phyloP scores from a whole-genome alignment of 768 basidiomycete genomes.

The Leccinum variicolor region DNA sequence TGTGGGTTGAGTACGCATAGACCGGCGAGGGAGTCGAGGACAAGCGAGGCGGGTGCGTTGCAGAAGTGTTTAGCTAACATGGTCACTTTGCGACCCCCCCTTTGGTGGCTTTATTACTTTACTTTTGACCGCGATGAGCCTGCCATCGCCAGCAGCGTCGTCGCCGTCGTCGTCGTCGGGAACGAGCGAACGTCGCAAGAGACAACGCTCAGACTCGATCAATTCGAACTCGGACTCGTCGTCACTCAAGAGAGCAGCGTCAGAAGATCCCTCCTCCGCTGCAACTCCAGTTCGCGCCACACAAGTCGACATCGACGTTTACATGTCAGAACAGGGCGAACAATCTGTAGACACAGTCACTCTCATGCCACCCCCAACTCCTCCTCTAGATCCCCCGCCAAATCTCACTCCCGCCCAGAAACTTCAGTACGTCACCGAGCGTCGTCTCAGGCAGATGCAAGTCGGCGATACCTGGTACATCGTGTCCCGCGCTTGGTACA shows the following conservation, averaged over 20 bases:
- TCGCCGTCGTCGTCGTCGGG: constrained; percentile 32
- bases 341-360: constrained; percentile 18
- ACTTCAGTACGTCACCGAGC: constrained; percentile 45
- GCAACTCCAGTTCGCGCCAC: constrained; percentile 37
- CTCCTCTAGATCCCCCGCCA: constrained; percentile 20
- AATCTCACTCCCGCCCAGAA: constrained; percentile 43
- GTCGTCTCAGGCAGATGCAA: constrained; percentile 48
- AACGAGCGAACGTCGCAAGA: constrained; percentile 50
- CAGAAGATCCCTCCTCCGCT: constrained; percentile 52
- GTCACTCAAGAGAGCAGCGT: constrained; percentile 76
- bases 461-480: constrained; percentile 79
- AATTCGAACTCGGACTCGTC: constrained; percentile 57
- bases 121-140: constrained; percentile 36
- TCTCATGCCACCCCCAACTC: constrained; percentile 25
- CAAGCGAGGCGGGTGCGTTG: constrained; percentile 50
- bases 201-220: constrained; percentile 72
- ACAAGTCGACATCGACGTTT: constrained; percentile 60
- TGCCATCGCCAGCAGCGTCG: constrained; percentile 40
- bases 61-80: constrained; percentile 54
- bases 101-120: not conserved
- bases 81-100: constrained; percentile 8
- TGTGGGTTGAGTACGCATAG: constrained; percentile 68
- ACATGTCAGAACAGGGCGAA: constrained; percentile 61
- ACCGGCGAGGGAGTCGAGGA: constrained; percentile 75
- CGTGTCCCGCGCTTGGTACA: constrained; percentile 68